Conservation (phyloP, 306 rosid genomes). For the Inga leiocalycina region DNA sequence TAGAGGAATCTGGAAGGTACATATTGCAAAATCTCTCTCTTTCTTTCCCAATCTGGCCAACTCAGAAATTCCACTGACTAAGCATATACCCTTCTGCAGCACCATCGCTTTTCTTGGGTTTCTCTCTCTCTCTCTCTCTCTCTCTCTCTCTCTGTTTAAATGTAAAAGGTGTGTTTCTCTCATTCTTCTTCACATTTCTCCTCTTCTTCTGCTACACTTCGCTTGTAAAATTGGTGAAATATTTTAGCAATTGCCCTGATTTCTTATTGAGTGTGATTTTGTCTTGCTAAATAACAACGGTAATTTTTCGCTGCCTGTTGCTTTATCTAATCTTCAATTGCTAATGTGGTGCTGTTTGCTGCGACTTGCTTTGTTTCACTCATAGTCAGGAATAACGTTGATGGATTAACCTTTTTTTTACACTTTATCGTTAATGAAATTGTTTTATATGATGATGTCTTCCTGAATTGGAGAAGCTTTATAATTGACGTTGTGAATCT, state of each 20-base stretch:
- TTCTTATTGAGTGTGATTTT: slow-evolving; percentile 10
- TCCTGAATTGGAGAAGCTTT: background rate
- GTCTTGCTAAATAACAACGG: background rate
- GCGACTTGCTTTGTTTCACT: background rate
- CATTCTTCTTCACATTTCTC: slow-evolving; percentile 14
- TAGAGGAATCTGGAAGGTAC: slow-evolving; percentile 28
- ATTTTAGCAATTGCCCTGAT: background rate
- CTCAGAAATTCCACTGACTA: background rate
- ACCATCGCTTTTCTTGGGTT: background rate
- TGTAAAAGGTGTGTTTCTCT: slow-evolving; percentile 41
- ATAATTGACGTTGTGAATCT: background rate
- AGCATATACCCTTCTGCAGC: background rate
- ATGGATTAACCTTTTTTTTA: background rate
- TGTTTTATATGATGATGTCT: background rate
- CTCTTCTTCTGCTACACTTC: background rate
- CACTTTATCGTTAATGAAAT: background rate
- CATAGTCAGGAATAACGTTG: background rate
- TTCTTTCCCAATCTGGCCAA: slow-evolving; percentile 24
- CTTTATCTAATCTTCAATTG: slow-evolving; percentile 6
- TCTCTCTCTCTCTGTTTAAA: no score
- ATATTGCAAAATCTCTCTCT: slow-evolving; percentile 30
- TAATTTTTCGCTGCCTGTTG: background rate
- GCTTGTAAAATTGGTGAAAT: background rate
- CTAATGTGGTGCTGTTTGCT: background rate
- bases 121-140: no score